phyloP scores from a whole-genome alignment of 2,329 filamentous ascomycete genomes.

The Hypoxylon sp. region DNA sequence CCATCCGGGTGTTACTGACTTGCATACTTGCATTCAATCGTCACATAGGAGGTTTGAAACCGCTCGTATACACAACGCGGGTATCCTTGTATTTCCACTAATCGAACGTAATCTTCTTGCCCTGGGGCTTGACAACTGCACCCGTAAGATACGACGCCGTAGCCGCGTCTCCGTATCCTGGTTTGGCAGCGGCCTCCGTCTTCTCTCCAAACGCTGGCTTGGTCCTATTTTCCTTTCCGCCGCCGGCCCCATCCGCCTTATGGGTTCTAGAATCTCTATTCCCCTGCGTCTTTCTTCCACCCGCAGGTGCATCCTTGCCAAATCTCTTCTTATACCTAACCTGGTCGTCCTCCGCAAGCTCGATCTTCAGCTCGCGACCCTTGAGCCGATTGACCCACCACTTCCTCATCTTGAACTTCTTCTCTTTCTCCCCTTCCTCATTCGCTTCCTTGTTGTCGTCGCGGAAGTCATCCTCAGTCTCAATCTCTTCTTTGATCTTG shows the following conservation, averaged over 20 bases:
- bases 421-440: conserved; percentile 60
- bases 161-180: conserved; percentile 63
- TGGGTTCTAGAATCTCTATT: conserved; percentile 11
- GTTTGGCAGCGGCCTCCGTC: conserved; percentile 58
- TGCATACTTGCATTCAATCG: background rate
- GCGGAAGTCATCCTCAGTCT: conserved; percentile 74
- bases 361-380: conserved; percentile 85
- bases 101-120: conserved; percentile 88
- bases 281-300: conserved; percentile 15
- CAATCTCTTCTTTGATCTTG: conserved; percentile 75
- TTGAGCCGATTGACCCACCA: conserved; percentile 90
- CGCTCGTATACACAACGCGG: background rate
- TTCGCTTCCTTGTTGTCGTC: conserved; percentile 58
- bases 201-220: conserved; percentile 49
- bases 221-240: conserved; percentile 33
- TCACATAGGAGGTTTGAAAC: background rate
- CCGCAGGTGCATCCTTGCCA: conserved; percentile 75
- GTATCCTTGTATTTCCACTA: conserved; percentile 55
- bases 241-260: background rate
- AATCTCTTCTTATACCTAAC: conserved; percentile 94
- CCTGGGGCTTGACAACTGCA: conserved; percentile 81
- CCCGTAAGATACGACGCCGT: conserved; percentile 77
- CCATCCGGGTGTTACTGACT: background rate
- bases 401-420: conserved; percentile 73
- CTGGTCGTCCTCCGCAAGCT: conserved; percentile 93